A percentile compares a stretch with the other conserved stretches of the same genome.
These are phyloP conservation scores for Pharnaceum exiguum DNA, from an alignment of 148 eudicot genomes.

Conservation along the genomic window DNA sequence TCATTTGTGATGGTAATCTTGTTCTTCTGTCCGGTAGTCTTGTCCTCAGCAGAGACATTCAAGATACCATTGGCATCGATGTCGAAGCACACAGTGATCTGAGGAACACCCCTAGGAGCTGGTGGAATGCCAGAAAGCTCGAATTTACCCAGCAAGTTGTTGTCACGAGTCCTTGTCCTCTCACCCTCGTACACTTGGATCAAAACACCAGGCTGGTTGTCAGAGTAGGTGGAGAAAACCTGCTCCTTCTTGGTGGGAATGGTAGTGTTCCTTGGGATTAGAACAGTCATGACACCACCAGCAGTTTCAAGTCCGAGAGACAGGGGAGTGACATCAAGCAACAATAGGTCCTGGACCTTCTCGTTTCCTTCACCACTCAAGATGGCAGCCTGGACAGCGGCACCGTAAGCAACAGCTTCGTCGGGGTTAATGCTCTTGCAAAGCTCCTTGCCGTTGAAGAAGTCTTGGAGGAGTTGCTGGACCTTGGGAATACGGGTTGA, in stretches of 20 bases:
- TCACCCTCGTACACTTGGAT: constrained; percentile 37
- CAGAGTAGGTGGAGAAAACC: constrained; percentile 16
- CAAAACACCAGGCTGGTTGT: constrained; percentile 25
- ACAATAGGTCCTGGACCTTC: constrained; percentile 21
- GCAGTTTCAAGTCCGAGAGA: constrained; percentile 18
- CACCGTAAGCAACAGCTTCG: constrained; percentile 38
- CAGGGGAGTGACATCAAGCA: constrained; percentile 24
- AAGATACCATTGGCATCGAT: constrained; percentile 30
- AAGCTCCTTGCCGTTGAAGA: constrained; percentile 30
- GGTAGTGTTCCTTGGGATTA: constrained; percentile 23
- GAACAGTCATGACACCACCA: constrained; percentile 17
- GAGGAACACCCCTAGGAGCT: constrained; percentile 25
- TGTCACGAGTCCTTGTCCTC: constrained; percentile 25
- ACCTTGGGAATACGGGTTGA: constrained; percentile 36
- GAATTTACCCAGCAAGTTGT: constrained; percentile 27
- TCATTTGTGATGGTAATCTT: constrained; percentile 31
- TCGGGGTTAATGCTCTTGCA: constrained; percentile 31
- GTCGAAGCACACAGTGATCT: constrained; percentile 28
- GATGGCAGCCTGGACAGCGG: constrained; percentile 33
- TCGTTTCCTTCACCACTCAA: constrained; percentile 22
- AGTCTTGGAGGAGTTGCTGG: constrained; percentile 23
- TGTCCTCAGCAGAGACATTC: constrained; percentile 31
- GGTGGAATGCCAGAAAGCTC: constrained; percentile 31
- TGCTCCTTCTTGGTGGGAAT: constrained; percentile 23
- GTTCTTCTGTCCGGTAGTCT: constrained; percentile 26